Percentiles rank a stretch among this genome's conserved stretches.
These are phyloP conservation scores for Axilococcus clingmanii DNA, from an alignment of 139 green algal genomes.

Conservation along the genomic window DNA sequence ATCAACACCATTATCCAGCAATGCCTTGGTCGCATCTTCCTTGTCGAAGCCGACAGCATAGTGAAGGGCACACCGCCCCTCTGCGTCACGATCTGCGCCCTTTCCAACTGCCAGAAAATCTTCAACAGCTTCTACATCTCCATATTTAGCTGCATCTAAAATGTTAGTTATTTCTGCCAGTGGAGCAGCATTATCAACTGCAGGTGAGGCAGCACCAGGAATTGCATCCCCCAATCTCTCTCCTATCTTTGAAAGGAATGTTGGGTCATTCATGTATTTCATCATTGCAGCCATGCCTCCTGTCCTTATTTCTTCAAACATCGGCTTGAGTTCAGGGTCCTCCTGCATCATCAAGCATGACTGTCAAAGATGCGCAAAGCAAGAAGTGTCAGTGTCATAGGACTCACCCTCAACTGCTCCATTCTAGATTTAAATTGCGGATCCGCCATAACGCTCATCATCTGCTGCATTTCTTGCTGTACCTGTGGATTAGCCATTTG, in stretches of 20 bases:
- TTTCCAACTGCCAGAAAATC: constrained; percentile 86
- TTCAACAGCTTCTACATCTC: constrained; percentile 8
- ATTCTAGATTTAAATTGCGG: constrained; percentile 12
- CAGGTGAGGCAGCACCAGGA: neutral
- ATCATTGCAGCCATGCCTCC: constrained; percentile 66
- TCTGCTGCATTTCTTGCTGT: constrained; percentile 16
- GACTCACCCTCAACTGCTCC: constrained; percentile 8
- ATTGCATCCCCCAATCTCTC: constrained; percentile 45
- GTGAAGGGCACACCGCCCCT: constrained; percentile 67
- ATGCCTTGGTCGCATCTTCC: constrained; percentile 8
- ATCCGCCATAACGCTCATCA: constrained; percentile 16
- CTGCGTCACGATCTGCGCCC: constrained; percentile 40
- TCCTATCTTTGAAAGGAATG: constrained; percentile 53
- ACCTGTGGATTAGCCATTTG: constrained; percentile 22
- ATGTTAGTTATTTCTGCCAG: constrained; percentile 59
- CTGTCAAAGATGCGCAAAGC: constrained; percentile 5
- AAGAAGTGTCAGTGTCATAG: too few relatives aligned
- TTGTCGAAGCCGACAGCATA: constrained; percentile 55
- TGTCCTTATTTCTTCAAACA: constrained; percentile 67
- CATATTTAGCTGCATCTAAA: constrained; percentile 69
- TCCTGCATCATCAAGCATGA: too few relatives aligned
- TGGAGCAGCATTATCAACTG: constrained; percentile 6
- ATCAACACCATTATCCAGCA: constrained; percentile 24
- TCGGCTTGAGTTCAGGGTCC: constrained; percentile 60
- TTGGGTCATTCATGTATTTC: constrained; percentile 53